phyloP scores from a whole-genome alignment of 2,329 filamentous ascomycete genomes.

The Aspergillus nomiae region DNA sequence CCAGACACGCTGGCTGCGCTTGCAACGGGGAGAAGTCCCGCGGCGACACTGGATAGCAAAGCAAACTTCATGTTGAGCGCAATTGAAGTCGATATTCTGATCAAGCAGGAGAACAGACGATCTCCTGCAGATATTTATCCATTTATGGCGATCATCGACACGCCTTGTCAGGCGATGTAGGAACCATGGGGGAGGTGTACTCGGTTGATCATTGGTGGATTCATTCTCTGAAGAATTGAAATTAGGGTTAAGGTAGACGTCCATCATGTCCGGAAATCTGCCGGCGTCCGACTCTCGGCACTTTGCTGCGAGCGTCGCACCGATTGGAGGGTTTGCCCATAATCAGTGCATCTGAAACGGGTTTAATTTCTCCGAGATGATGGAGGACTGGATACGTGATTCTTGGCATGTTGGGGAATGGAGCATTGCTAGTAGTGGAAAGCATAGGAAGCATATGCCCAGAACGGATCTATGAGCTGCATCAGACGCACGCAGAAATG shows the following conservation, averaged over 20 bases:
- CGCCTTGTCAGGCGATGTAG: background rate
- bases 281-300: background rate
- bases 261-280: background rate
- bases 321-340: background rate
- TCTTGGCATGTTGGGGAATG: too few relatives aligned
- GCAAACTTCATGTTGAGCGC: conserved; percentile 20
- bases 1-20: conserved; percentile 26
- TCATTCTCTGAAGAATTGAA: background rate
- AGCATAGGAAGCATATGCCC: too few relatives aligned
- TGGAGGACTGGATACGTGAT: background rate
- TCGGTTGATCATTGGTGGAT: background rate
- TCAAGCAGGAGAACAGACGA: background rate
- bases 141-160: background rate
- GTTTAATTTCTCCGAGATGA: background rate
- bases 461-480: too few relatives aligned
- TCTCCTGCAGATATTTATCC: background rate
- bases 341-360: background rate
- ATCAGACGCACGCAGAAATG: too few relatives aligned
- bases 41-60: conserved; percentile 14
- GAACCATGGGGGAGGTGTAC: background rate
- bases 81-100: background rate
- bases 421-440: too few relatives aligned
- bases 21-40: conserved; percentile 14
- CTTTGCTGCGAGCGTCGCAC: background rate
- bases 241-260: background rate